phyloP scores from a whole-genome alignment of 345 rosid species.

The Dovyalis caffra region DNA sequence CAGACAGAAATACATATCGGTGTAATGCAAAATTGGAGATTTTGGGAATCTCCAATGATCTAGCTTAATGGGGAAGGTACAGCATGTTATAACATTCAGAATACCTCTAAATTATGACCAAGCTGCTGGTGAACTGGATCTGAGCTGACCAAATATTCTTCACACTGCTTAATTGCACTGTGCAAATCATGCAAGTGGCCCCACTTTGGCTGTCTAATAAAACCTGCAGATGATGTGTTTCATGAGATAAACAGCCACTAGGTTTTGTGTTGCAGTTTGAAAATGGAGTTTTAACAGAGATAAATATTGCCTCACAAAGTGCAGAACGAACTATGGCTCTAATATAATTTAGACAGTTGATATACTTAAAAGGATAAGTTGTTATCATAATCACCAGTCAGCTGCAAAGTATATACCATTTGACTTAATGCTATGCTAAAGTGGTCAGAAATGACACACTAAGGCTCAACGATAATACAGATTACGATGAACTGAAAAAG shows the following conservation, averaged over 20 bases:
- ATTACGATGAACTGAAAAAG: background rate
- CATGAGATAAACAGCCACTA: background rate
- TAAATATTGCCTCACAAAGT: background rate
- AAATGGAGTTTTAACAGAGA: background rate
- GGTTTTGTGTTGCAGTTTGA: background rate
- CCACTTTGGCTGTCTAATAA: slow-evolving; percentile 67
- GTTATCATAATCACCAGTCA: background rate
- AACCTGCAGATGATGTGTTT: too few species aligned
- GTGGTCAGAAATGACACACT: too few species aligned
- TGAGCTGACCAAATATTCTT: slow-evolving; percentile 51
- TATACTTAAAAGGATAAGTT: background rate
- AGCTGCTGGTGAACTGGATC: slow-evolving; percentile 42
- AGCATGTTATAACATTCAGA: background rate
- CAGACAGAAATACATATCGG: too few species aligned
- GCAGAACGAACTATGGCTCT: background rate
- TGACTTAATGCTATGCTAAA: background rate
- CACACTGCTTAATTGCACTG: slow-evolving; percentile 54
- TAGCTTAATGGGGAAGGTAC: background rate
- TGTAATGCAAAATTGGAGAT: too few species aligned
- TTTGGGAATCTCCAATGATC: too few species aligned
- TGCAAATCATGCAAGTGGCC: slow-evolving; percentile 61
- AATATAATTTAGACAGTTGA: background rate
- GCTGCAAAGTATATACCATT: background rate
- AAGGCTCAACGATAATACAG: background rate
- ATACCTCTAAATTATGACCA: slow-evolving; percentile 52